Evolutionary conservation across 2,329 filamentous ascomycete genomes (phyloP).

Genomic region (Pyricularia grisea): DNA sequence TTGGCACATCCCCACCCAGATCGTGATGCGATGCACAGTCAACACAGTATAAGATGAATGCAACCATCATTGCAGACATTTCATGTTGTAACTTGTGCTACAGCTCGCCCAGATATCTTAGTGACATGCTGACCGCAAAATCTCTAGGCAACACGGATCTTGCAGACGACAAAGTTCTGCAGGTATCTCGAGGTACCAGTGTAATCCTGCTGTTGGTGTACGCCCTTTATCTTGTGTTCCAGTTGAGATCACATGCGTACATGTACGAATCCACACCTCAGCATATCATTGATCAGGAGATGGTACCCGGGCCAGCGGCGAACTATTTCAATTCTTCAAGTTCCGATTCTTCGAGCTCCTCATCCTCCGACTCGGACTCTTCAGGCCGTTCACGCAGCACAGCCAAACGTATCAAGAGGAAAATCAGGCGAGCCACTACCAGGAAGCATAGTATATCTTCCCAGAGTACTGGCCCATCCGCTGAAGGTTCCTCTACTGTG

Average conservation of each 20-base stretch:
- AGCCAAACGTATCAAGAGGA: slow-evolving; percentile 55
- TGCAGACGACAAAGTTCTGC: slow-evolving; percentile 54
- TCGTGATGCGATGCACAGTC: not conserved
- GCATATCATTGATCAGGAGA: slow-evolving; percentile 51
- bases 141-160: slow-evolving; percentile 25
- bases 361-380: slow-evolving; percentile 50
- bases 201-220: slow-evolving; percentile 67
- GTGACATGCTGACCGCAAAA: not conserved
- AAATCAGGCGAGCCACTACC: slow-evolving; percentile 50
- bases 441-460: slow-evolving; percentile 52
- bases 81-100: not conserved
- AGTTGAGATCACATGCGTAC: slow-evolving; percentile 59
- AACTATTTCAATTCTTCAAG: slow-evolving; percentile 53
- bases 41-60: not conserved
- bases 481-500: not conserved
- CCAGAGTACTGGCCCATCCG: not conserved
- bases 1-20: not conserved
- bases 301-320: slow-evolving; percentile 57
- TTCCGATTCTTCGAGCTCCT: slow-evolving; percentile 22
- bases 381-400: slow-evolving; percentile 31
- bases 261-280: slow-evolving; percentile 66
- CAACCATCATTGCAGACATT: not conserved
- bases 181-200: slow-evolving; percentile 70
- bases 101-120: not conserved
- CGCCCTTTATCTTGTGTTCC: slow-evolving; percentile 63